Conservation (phyloP, 345 rosid genomes). For the Theobroma cacao region DNA sequence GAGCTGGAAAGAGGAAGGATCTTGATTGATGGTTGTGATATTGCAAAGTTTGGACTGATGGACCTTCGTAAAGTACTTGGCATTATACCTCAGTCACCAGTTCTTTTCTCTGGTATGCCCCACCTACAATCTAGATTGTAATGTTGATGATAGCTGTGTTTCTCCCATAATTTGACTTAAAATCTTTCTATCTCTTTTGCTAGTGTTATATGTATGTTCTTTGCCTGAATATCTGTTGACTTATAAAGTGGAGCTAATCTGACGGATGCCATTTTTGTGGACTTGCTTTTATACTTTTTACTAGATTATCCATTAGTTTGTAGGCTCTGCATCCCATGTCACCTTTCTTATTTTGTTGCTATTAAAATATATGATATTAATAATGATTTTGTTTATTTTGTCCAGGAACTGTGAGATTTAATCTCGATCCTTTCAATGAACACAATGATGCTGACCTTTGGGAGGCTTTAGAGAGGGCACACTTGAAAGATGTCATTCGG, state of each 20-base stretch:
- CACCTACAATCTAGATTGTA: neutral
- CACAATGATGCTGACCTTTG: slow-evolving; percentile 98
- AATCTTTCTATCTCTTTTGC: neutral
- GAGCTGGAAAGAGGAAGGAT: slow-evolving; percentile 94
- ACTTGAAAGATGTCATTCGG: slow-evolving; percentile 83
- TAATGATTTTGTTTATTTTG: slow-evolving; percentile 13
- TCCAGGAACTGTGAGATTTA: slow-evolving; percentile 88
- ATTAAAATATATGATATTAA: neutral
- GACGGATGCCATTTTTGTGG: neutral
- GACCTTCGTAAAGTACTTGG: slow-evolving; percentile 97
- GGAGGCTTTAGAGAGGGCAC: slow-evolving; percentile 98
- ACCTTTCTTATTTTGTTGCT: neutral
- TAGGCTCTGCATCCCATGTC: neutral
- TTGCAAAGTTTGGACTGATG: slow-evolving; percentile 75
- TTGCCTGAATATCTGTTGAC: neutral
- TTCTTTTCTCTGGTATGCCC: slow-evolving; percentile 89
- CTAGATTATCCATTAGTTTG: neutral
- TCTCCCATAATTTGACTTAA: neutral
- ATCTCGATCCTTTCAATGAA: slow-evolving; percentile 95
- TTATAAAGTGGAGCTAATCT: neutral
- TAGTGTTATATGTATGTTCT: neutral
- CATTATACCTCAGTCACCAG: slow-evolving; percentile 97
- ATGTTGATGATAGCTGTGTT: neutral
- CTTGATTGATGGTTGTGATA: slow-evolving; percentile 77
- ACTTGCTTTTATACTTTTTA: neutral